Percentiles rank a stretch among this genome's conserved stretches.
Conservation (phyloP, 495 filamentous ascomycete species). For the Parmelia sp. region DNA sequence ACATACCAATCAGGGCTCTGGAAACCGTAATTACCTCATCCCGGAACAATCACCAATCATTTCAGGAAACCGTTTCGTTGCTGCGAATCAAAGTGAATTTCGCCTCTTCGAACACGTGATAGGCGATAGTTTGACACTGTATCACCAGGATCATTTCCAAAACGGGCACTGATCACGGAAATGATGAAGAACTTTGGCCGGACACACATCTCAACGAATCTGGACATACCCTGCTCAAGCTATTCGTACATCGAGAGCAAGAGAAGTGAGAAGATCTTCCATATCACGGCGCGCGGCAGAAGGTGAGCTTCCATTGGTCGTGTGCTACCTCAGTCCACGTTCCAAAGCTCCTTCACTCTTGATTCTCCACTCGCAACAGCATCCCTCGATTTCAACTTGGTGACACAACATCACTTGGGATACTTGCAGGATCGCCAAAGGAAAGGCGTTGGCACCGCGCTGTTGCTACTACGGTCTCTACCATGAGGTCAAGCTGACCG, state of each 20-base stretch:
- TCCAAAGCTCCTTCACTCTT: slow-evolving; percentile 1
- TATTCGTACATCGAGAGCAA: slow-evolving; percentile 1
- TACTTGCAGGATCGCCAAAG: neutral
- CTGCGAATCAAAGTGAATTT: slow-evolving; percentile 10
- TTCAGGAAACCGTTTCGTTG: slow-evolving; percentile 1
- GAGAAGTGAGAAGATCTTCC: slow-evolving; percentile 1
- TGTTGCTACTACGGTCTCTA: neutral
- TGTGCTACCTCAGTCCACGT: neutral
- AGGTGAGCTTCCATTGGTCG: slow-evolving; percentile 20
- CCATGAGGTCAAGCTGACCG: slow-evolving; percentile 15
- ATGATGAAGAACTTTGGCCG: slow-evolving; percentile 18
- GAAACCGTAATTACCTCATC: slow-evolving; percentile 14
- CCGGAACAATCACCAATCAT: slow-evolving; percentile 14
- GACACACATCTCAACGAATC: slow-evolving; percentile 11
- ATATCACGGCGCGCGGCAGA: slow-evolving; percentile 20
- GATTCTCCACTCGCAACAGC: neutral
- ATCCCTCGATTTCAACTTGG: neutral
- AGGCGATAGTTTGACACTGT: slow-evolving; percentile 11
- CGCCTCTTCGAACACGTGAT: slow-evolving; percentile 7
- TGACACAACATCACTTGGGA: neutral
- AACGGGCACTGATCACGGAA: neutral
- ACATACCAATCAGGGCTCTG: slow-evolving; percentile 12
- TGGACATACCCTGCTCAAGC: slow-evolving; percentile 5
- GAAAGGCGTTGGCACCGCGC: neutral
- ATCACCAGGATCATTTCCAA: slow-evolving; percentile 2